These are phyloP conservation scores for Pythium sukuiense DNA, from an alignment of 352 stramenopile species.

Conservation along the genomic window DNA sequence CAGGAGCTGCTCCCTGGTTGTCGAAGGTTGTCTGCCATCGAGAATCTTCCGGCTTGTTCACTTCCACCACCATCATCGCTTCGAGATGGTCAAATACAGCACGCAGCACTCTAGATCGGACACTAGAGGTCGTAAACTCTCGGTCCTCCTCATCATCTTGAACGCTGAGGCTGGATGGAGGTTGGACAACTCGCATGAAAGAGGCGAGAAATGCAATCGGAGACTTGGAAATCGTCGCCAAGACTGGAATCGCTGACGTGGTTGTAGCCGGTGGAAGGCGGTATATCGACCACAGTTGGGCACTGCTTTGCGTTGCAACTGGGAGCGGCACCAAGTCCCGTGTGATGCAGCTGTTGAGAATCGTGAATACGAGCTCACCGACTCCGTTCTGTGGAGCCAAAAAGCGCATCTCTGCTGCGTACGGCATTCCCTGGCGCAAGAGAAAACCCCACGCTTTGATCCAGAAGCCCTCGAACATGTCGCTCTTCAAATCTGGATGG, in stretches of 20 bases:
- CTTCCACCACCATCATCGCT: conserved; percentile 11
- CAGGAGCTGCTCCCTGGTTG: not conserved
- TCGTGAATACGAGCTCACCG: conserved; percentile 18
- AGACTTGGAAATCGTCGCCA: conserved; percentile 7
- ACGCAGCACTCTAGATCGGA: not conserved
- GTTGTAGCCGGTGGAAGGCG: not conserved
- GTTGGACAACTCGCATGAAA: conserved; percentile 20
- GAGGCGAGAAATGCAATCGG: conserved; percentile 17
- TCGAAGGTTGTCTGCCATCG: conserved; percentile 18
- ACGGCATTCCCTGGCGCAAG: conserved; percentile 21
- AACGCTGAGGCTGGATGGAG: conserved; percentile 8
- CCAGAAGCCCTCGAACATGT: conserved; percentile 30
- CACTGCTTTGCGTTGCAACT: conserved; percentile 2
- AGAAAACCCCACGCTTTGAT: conserved; percentile 18
- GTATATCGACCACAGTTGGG: conserved; percentile 23
- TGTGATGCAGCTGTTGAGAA: conserved; percentile 18
- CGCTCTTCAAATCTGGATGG: conserved; percentile 22
- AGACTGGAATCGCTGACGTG: not conserved
- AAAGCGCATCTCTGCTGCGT: conserved; percentile 9
- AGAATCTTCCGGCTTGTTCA: conserved; percentile 18
- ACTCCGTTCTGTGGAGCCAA: not conserved
- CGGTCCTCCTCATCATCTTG: not conserved
- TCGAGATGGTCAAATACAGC: conserved; percentile 14
- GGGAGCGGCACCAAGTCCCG: conserved; percentile 12
- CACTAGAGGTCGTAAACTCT: not conserved